Conservation (phyloP, 2,329 filamentous ascomycete species). For the Cercospora zeina region DNA sequence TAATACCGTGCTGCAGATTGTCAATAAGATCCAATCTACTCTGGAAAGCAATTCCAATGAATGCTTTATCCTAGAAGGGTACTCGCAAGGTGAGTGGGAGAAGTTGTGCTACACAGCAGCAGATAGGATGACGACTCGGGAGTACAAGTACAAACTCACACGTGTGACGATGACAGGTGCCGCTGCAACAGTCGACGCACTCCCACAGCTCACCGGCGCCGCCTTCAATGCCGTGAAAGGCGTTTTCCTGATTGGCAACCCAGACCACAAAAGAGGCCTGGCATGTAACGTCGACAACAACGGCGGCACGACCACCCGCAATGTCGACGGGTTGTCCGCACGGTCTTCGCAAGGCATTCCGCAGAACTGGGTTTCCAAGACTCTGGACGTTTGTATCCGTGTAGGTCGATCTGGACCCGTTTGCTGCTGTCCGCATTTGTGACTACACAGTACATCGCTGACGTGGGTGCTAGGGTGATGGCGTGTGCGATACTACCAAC, state of each 20-base stretch:
- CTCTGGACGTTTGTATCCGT: slow-evolving; percentile 40
- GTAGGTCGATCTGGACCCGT: neutral
- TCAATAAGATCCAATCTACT: slow-evolving; percentile 38
- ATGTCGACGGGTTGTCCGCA: slow-evolving; percentile 36
- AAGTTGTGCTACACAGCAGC: neutral
- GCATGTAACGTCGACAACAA: slow-evolving; percentile 39
- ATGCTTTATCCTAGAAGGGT: slow-evolving; percentile 44
- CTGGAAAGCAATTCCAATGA: slow-evolving; percentile 34
- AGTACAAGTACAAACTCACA: neutral
- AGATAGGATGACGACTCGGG: slow-evolving; percentile 5
- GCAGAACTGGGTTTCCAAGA: slow-evolving; percentile 41
- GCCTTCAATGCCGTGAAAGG: slow-evolving; percentile 42
- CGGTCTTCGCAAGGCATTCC: slow-evolving; percentile 33
- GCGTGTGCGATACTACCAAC: slow-evolving; percentile 42
- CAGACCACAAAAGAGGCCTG: slow-evolving; percentile 39
- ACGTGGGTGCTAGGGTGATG: slow-evolving; percentile 36
- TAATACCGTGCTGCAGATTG: slow-evolving; percentile 32
- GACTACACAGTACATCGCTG: neutral
- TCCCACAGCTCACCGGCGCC: slow-evolving; percentile 39
- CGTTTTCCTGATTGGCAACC: slow-evolving; percentile 43
- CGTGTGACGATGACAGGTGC: slow-evolving; percentile 26
- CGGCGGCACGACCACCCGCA: slow-evolving; percentile 39
- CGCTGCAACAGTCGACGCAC: slow-evolving; percentile 41
- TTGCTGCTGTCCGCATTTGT: neutral
- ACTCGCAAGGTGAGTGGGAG: slow-evolving; percentile 36